Evolutionary conservation across 2,329 filamentous ascomycete species (phyloP), one percentile per base, ranked within the genome.

Genomic region (Thermothelomyces thermophilus): DNA sequence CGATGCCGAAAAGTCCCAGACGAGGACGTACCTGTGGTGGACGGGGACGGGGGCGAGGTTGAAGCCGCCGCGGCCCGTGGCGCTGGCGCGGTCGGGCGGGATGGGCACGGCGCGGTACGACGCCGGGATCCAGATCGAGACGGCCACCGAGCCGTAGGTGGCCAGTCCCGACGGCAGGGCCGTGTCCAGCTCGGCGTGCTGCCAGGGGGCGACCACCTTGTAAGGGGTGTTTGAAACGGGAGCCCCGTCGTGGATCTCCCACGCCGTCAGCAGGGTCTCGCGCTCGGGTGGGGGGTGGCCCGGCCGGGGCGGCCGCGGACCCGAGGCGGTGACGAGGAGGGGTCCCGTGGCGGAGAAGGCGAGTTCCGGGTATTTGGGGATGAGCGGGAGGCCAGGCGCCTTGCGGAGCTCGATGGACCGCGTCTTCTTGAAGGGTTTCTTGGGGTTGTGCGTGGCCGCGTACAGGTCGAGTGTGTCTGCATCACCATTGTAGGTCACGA

Each of bases 101-200:
- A 60, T 59, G 1, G 63, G 60, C 7, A 69, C 59, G 10, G 65
- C 63, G 13, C 63, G 64, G 54, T 67, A 69, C 26, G 56, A 62
- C 4, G 69, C 67, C 0, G 68, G 67, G 40, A 70, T 68, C 69
- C 69, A 71, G 22, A 71, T 66, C 7, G 68, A 71, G 1, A 70
- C 65, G 5, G 66, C 65, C 0, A 66, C 60, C 48, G 63, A 67
- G 16, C 68, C 69, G 50, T 70, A 69, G 0, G 68, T 66, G 2
- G 61, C 61, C 2, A 71, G 61, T 16, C 65, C 63, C 10, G 59
- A 63, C 1, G 69, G 68, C 2, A 71, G 60, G 3, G 69, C 68
- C 4, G 68, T 70, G 28, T 69, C 67, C 13, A 71, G 61, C 52
- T 70, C 68, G 1, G 58, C 50, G 52, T 70, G 67, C 43, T 68